A percentile compares a stretch with the other conserved stretches of the same genome.
These are phyloP conservation scores for Gymnopilus junonius DNA, from an alignment of 768 basidiomycete species.

Conservation along the genomic window DNA sequence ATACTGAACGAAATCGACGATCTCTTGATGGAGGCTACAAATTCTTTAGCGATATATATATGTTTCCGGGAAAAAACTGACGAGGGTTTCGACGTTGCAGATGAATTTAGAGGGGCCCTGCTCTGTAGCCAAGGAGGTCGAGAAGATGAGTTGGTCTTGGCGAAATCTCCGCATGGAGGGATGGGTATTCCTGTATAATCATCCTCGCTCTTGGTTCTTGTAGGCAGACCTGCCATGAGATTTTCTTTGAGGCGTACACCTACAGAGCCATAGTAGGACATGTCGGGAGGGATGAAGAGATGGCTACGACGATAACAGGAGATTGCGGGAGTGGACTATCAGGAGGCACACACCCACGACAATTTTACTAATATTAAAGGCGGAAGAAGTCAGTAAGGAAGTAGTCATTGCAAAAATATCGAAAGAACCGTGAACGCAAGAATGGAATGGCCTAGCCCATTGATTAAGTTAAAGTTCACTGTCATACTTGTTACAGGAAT, in stretches of 20 bases:
- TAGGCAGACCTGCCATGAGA: constrained; percentile 23
- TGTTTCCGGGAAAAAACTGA: not conserved
- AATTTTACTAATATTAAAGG: not conserved
- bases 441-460: not conserved
- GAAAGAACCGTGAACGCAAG: not conserved
- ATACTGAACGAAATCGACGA: constrained; percentile 24
- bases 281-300: not conserved
- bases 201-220: constrained; percentile 17
- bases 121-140: constrained; percentile 19
- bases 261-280: not conserved
- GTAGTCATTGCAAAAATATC: not conserved
- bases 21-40: constrained; percentile 19
- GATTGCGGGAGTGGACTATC: not conserved
- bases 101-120: no score
- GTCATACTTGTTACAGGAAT: no score
- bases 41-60: not conserved
- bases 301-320: not conserved
- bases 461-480: not conserved
- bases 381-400: not conserved
- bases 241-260: constrained; percentile 17
- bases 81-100: not conserved
- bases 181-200: constrained; percentile 25
- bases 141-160: not conserved
- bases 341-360: not conserved
- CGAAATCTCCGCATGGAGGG: constrained; percentile 26